These are phyloP conservation scores for Mortierella sp. DNA, from an alignment of 371 early-diverging fungal genomes.

Conservation along the genomic window DNA sequence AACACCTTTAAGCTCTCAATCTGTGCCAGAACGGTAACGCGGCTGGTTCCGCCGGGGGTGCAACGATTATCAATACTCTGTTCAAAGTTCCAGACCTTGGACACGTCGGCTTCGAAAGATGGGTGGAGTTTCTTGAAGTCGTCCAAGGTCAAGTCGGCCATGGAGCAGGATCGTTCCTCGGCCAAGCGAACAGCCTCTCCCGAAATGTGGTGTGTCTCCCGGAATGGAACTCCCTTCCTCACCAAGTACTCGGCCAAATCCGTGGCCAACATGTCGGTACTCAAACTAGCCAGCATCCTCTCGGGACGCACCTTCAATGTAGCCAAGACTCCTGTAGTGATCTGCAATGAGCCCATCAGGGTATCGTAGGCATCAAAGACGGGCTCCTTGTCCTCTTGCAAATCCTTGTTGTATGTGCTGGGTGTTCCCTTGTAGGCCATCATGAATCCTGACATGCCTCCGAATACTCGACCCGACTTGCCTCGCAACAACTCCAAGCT, in stretches of 20 bases:
- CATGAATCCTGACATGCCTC: slow-evolving; percentile 94
- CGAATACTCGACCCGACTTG: slow-evolving; percentile 96
- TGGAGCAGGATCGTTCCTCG: slow-evolving; percentile 79
- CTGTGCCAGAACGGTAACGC: slow-evolving; percentile 81
- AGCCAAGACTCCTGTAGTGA: slow-evolving; percentile 88
- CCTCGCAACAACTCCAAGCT: slow-evolving; percentile 95
- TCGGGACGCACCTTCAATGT: slow-evolving; percentile 86
- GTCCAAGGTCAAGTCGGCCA: slow-evolving; percentile 75
- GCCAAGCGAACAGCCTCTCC: slow-evolving; percentile 95
- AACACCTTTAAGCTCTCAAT: slow-evolving; percentile 77
- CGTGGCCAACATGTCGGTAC: slow-evolving; percentile 96
- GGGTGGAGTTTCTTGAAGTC: slow-evolving; percentile 88
- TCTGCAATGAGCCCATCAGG: slow-evolving; percentile 87
- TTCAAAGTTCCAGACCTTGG: slow-evolving; percentile 87
- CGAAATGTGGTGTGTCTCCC: slow-evolving; percentile 97
- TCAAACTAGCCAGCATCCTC: slow-evolving; percentile 80
- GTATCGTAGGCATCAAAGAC: slow-evolving; percentile 96
- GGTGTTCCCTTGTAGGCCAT: slow-evolving; percentile 97
- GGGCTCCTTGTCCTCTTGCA: slow-evolving; percentile 98
- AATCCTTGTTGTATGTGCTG: slow-evolving; percentile 97
- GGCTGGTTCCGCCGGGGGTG: slow-evolving; percentile 91
- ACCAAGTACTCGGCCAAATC: slow-evolving; percentile 98
- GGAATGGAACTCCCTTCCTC: slow-evolving; percentile 94
- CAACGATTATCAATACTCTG: slow-evolving; percentile 87
- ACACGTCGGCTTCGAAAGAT: slow-evolving; percentile 84